Evolutionary conservation across 805 yeast genomes (phyloP), one percentile per base, ranked within the genome.

Genomic region (Candida nitratophila): DNA sequence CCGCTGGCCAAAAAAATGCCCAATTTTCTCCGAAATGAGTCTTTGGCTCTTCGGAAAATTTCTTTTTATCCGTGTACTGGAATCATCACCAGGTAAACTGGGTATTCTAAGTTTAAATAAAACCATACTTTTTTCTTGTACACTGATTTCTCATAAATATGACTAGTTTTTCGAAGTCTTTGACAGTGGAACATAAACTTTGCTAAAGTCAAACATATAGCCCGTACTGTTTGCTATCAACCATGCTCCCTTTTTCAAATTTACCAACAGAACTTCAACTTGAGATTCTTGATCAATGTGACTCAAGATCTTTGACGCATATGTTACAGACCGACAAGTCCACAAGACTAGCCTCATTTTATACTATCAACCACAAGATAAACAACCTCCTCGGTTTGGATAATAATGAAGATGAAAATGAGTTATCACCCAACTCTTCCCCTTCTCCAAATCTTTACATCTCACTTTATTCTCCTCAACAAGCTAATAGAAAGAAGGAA

Each of bases 401-500:
- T 17, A 27, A 38, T 26, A 27, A 42, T 43, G 21, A 26, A 31
- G 11, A n/a, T 12, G 14, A 33, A 14, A 42, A 43, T 15, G 33
- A 40, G 15, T 31, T 39, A 4, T 35, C 21, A 22, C 42, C 42
- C 17, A 40, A 39, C 15, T 24, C 27, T 10, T 14, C 39, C 10
- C 24, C 26, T 6, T 32, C 44, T 15, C 30, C 45, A 11, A 44
- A 42, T 22, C 27, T 59, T 3, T 53, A 45, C 30, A 46, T 60
- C 7, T 47, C 57, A 17, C 34, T 60, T 4, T 60, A 46, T 39
- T 59, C 63, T 1, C 63, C 64, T 14, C 63, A 60, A 43, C 52
- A 48, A 30, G 50, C 47, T 7, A 50, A 48, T 16, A 47, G 41
- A 26, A 41, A 47, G 12, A 48, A 51, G 14, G 59, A 51, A 41